Base-by-base conservation (phyloP, 441 rosid species). In the Raphanus hybrid region DNA sequence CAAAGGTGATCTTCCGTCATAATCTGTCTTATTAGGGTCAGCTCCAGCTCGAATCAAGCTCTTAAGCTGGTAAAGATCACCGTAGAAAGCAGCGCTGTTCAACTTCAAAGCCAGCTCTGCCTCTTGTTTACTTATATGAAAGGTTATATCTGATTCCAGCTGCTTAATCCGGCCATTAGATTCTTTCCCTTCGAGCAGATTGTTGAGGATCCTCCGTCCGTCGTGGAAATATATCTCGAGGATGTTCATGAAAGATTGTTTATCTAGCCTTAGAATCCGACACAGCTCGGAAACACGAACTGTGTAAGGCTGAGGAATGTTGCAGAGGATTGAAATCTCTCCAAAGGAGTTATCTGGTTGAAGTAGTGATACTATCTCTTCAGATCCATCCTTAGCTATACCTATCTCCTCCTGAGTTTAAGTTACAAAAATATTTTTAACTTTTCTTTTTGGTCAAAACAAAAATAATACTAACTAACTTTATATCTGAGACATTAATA, bases 1-100 rank as follows among this genome's bases (percentile, higher is more conserved):
- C 97, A 93, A 68, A 48, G 98, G 93, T 5, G 96, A 84, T 85
- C 97, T 85, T 79, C 98, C 93, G 62, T 87, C 90, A 76, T 93
- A 91, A 82, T 93, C 98, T 26, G 85, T 78, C 72, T 84, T 89
- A 39, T 84, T 88, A 14, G 94, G 93, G 78, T 90, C 89, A 35
- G 87, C 94, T 55, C 98, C 98, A 6, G 86, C 92, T 74, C 86
- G 83, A 45, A 91, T 82, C 79, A 93, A 76, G 60, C 86, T 82
- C 84, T 89, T 91, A 65, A 91, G 83, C 78, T 81, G 92, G 71
- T 82, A 84, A 62, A 89, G 76, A 69, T 93, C 96, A 69, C 97
- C 95, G 43, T 93, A 81, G 77, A 79, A 80, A 66, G 90, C 84
- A 15, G 92, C 90, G 18, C 89, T 86, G 73, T 89, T 91, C 78